A percentile compares a stretch with the other conserved stretches of the same genome.
Evolutionary conservation across 139 green algal genomes (phyloP).

Genomic region (Chlamydomonas sp.): DNA sequence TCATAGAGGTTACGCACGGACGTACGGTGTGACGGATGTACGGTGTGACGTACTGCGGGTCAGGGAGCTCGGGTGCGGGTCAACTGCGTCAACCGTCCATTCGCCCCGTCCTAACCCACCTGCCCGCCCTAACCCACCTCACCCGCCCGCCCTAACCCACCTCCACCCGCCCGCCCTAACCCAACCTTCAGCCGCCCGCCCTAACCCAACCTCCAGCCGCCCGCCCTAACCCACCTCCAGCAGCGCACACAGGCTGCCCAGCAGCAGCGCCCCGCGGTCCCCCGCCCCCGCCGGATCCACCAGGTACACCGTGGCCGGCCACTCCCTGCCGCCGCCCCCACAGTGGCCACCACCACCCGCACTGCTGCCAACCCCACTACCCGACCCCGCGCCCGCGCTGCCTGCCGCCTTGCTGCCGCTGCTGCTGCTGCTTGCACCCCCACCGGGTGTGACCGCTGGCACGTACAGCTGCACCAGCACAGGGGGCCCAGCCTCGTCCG

Average conservation of each 20-base stretch:
- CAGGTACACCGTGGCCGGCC: slow-evolving; percentile 23
- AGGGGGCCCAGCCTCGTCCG: background rate
- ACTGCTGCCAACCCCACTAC: background rate
- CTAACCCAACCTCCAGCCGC: background rate
- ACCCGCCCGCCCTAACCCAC: background rate
- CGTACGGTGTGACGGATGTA: too few relatives aligned
- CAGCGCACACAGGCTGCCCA: slow-evolving; percentile 6
- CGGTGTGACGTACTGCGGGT: too few relatives aligned
- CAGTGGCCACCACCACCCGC: background rate
- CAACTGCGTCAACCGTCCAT: too few relatives aligned
- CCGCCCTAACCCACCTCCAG: slow-evolving; percentile 4
- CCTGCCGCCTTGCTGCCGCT: background rate
- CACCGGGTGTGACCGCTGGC: background rate
- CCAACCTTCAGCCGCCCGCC: background rate
- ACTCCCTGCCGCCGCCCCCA: background rate
- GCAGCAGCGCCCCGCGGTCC: background rate
- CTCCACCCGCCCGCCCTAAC: background rate
- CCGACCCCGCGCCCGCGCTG: background rate
- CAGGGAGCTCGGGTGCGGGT: too few relatives aligned
- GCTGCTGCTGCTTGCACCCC: background rate
- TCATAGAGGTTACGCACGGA: too few relatives aligned
- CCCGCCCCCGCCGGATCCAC: background rate
- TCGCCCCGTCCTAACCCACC: too few relatives aligned
- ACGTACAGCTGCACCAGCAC: slow-evolving; percentile 19
- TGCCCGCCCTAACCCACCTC: too few relatives aligned